Conservation (phyloP, 345 rosid genomes). For the Dovyalis caffra region DNA sequence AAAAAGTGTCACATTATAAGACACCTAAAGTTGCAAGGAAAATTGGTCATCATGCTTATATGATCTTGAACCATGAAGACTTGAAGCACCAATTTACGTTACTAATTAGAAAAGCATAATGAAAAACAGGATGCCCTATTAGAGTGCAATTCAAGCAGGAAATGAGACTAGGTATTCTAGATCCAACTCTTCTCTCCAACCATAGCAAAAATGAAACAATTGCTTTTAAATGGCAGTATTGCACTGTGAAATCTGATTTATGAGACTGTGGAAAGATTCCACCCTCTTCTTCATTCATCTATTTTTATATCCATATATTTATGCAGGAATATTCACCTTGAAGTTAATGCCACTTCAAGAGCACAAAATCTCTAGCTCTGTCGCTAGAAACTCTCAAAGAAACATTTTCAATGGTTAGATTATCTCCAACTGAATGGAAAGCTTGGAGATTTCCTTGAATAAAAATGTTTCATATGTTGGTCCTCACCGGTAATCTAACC, state of each 20-base stretch:
- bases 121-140: too few relatives aligned
- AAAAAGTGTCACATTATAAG: not conserved
- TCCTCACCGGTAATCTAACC: conserved; percentile 53
- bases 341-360: not conserved
- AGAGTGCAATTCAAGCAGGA: too few relatives aligned
- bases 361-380: not conserved
- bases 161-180: too few relatives aligned
- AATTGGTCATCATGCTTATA: too few relatives aligned
- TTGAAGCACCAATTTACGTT: not conserved
- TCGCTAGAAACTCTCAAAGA: not conserved
- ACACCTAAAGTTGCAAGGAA: not conserved
- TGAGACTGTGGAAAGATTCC: not conserved
- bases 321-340: not conserved
- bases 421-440: not conserved
- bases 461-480: not conserved
- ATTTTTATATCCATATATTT: not conserved
- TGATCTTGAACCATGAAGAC: too few relatives aligned
- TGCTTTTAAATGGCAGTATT: too few relatives aligned
- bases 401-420: not conserved
- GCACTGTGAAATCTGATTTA: too few relatives aligned
- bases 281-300: not conserved
- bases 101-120: not conserved
- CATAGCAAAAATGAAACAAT: too few relatives aligned
- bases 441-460: not conserved
- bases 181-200: too few relatives aligned